A percentile compares a stretch with the other conserved stretches of the same genome.
These are phyloP conservation scores for Durotheca rogersii DNA, from an alignment of 495 filamentous ascomycete species.

Conservation along the genomic window DNA sequence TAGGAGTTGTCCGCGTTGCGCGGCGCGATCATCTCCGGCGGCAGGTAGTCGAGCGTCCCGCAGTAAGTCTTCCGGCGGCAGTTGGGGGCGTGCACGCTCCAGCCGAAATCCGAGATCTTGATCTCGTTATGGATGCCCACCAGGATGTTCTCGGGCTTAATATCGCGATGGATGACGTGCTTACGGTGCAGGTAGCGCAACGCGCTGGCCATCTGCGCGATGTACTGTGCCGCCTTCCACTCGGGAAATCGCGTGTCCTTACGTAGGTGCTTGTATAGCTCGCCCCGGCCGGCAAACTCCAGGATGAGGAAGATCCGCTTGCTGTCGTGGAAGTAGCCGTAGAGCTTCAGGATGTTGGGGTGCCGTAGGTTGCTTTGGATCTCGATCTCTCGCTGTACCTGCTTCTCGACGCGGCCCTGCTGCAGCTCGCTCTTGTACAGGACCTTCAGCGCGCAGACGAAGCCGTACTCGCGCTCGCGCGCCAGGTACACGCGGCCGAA, in stretches of 20 bases:
- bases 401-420: conserved; percentile 87
- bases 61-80: conserved; percentile 94
- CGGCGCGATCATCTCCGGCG: conserved; percentile 92
- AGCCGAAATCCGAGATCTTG: conserved; percentile 98
- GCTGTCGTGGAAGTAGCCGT: conserved; percentile 95
- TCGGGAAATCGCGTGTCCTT: conserved; percentile 87
- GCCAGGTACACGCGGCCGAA: conserved; percentile 96
- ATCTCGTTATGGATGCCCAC: conserved; percentile 97
- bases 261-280: conserved; percentile 94
- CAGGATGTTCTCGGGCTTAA: conserved; percentile 98
- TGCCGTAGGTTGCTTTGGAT: conserved; percentile 96
- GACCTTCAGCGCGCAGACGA: conserved; percentile 96
- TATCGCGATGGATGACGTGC: conserved; percentile 97
- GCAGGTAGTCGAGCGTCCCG: conserved; percentile 94
- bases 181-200: conserved; percentile 92
- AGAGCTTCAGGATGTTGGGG: conserved; percentile 91
- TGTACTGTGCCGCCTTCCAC: conserved; percentile 94
- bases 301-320: conserved; percentile 95
- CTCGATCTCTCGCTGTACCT: conserved; percentile 94
- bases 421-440: conserved; percentile 93
- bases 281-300: conserved; percentile 94
- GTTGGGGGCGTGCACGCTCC: conserved; percentile 97
- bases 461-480: conserved; percentile 81
- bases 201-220: conserved; percentile 97
- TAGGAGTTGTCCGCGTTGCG: conserved; percentile 81